A percentile compares a stretch with the other conserved stretches of the same genome.
These are phyloP conservation scores for Pythium dissimile DNA, from an alignment of 352 stramenopile species.

Conservation along the genomic window DNA sequence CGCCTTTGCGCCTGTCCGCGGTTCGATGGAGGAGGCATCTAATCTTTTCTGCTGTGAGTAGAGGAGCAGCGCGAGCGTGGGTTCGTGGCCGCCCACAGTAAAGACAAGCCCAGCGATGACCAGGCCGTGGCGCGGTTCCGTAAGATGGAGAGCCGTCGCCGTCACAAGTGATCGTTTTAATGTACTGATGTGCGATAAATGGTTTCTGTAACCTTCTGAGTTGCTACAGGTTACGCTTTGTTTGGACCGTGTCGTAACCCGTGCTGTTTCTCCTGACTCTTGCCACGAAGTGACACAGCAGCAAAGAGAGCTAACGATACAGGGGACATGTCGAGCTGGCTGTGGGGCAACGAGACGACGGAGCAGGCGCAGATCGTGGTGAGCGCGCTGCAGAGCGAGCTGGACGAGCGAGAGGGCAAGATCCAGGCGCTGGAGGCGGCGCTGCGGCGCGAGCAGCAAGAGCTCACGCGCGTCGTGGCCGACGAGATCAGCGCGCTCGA, in stretches of 20 bases:
- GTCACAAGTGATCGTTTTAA: constrained; percentile 20
- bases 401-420: constrained; percentile 79
- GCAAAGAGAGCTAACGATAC: background rate
- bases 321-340: constrained; percentile 58
- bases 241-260: too few species aligned
- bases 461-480: constrained; percentile 52
- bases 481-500: constrained; percentile 71
- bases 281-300: constrained; percentile 4
- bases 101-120: constrained; percentile 63
- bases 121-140: constrained; percentile 62
- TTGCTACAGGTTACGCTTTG: too few species aligned
- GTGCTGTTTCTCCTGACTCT: constrained; percentile 3
- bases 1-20: background rate
- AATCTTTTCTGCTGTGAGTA: constrained; percentile 7
- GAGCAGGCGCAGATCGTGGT: constrained; percentile 85
- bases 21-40: background rate
- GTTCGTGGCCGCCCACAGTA: constrained; percentile 56
- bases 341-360: constrained; percentile 83
- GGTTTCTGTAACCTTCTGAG: too few species aligned
- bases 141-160: constrained; percentile 65
- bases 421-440: constrained; percentile 76
- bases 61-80: constrained; percentile 69
- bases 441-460: constrained; percentile 70
- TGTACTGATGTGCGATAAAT: constrained; percentile 18
- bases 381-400: constrained; percentile 70